Evolutionary conservation across 345 rosid species (phyloP).

Genomic region (Ceriops zippeliana): DNA sequence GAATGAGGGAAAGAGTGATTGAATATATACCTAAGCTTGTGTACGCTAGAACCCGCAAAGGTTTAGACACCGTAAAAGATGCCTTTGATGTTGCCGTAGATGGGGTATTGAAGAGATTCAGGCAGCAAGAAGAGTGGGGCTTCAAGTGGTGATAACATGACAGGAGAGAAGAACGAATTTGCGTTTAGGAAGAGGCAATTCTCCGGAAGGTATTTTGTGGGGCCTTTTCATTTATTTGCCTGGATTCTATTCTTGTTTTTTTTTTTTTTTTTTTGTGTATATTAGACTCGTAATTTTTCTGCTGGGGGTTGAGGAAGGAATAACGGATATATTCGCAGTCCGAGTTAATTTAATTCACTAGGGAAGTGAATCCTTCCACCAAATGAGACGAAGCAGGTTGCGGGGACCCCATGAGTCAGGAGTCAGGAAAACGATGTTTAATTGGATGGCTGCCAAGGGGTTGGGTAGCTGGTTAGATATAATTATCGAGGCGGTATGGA

Average conservation of each 20-base stretch:
- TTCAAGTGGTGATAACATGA: slow-evolving; percentile 47
- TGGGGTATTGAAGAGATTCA: slow-evolving; percentile 70
- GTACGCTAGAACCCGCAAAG: slow-evolving; percentile 58
- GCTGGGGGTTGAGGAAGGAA: not conserved
- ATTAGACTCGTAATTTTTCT: not conserved
- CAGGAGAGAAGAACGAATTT: slow-evolving; percentile 19
- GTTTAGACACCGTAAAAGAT: slow-evolving; percentile 63
- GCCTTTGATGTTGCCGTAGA: slow-evolving; percentile 90
- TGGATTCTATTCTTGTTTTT: not conserved
- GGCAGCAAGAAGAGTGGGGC: slow-evolving; percentile 58
- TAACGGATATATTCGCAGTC: not conserved
- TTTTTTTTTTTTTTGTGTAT: not conserved
- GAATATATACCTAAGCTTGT: slow-evolving; percentile 64
- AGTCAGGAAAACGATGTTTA: not conserved
- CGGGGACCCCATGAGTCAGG: slow-evolving; percentile 4
- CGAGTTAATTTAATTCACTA: no score
- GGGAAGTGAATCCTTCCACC: no score
- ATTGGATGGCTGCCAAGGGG: not conserved
- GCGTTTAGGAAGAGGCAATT: no score
- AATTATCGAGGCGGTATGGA: not conserved
- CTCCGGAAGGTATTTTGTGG: not conserved
- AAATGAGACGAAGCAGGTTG: not conserved
- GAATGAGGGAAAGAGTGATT: slow-evolving; percentile 79
- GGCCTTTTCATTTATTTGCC: not conserved
- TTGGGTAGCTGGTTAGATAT: not conserved